Evolutionary conservation across 805 yeast species (phyloP).

Genomic region (Teunomyces cretensis): DNA sequence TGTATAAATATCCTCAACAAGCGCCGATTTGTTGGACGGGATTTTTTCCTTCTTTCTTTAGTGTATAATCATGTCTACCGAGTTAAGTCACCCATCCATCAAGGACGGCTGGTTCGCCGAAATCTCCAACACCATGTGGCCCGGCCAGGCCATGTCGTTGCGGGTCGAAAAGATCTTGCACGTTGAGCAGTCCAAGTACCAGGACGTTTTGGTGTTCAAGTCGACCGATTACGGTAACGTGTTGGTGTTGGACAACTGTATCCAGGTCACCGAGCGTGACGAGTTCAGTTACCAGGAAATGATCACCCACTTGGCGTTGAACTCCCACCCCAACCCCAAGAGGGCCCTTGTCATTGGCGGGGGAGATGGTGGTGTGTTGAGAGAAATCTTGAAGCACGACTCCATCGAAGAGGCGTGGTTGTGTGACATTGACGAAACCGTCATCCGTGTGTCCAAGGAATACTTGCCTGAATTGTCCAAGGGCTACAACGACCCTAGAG

Average conservation of each 20-base stretch:
- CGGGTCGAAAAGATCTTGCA: constrained; percentile 84
- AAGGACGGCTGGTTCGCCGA: constrained; percentile 97
- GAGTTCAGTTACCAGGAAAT: constrained; percentile 98
- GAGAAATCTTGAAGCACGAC: constrained; percentile 90
- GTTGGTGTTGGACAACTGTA: constrained; percentile 88
- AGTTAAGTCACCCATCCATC: constrained; percentile 53
- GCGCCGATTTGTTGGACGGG: neutral
- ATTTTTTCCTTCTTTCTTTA: neutral
- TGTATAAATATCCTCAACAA: constrained; percentile 1
- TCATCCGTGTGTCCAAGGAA: constrained; percentile 79
- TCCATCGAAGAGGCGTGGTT: constrained; percentile 84
- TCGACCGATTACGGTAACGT: constrained; percentile 95
- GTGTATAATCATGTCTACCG: constrained; percentile 2
- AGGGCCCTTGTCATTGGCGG: constrained; percentile 95
- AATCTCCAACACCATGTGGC: constrained; percentile 95
- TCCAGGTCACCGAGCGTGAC: constrained; percentile 95
- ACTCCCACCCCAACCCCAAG: constrained; percentile 93
- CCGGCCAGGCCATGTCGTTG: constrained; percentile 96
- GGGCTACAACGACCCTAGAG: constrained; percentile 85
- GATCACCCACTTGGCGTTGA: constrained; percentile 92
- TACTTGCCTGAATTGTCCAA: constrained; percentile 86
- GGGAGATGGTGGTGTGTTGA: constrained; percentile 97
- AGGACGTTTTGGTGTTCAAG: constrained; percentile 91
- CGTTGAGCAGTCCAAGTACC: constrained; percentile 83
- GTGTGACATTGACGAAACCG: constrained; percentile 95